Base-by-base conservation (phyloP, 2,329 filamentous ascomycete genomes). In the Aspergillus sp. region DNA sequence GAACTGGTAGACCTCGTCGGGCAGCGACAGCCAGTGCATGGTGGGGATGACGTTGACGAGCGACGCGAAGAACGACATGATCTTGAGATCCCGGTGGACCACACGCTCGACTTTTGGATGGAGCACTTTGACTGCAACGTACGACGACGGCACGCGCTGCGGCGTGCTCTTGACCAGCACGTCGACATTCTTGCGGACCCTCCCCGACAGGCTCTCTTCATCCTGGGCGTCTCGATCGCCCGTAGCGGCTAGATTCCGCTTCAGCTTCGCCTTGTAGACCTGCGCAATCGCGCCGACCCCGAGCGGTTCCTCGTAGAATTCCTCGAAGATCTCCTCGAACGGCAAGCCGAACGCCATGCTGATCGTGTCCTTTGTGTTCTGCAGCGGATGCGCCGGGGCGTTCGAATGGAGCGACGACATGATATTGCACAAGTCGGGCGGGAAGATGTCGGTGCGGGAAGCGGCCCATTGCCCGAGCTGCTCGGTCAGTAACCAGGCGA, bases 401-500 rank as follows among this genome's bases (percentile, higher is more conserved):
- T 96, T 78, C 2, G 91, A 95, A 62, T 98, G 91, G 28, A 98
- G 72, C 40, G 86, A 83, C 1, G 88, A 93, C 89, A 98, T 91
- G 55, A 88, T 78, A 26, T 75, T 75, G 63, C 91, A 98, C 74
- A 98, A 78, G 58, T 95, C 80, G 14, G 74, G 82, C 2, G 91
- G 91, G 55, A 98, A 98, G 52, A 98, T 94, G 60, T 98, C 91
- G 26, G 88, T 84, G 55, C 91, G 74, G 4, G 91, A 96, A 3
- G 91, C 91, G 12, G 91, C 91, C 91, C 91, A 98, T 78, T 98
- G 91, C 11, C 91, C 91, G 34, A 98, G 75, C 78, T 88, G 47
- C 36, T 30, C 26, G 12, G 19, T 24, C 28, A 15, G 14, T 19
- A 14, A 19, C 10, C 8, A 24, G 20, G 40, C 20, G 32, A 34